Evolutionary conservation across 163 green algal genomes (phyloP).

Genomic region (Scenedesmus sp.): DNA sequence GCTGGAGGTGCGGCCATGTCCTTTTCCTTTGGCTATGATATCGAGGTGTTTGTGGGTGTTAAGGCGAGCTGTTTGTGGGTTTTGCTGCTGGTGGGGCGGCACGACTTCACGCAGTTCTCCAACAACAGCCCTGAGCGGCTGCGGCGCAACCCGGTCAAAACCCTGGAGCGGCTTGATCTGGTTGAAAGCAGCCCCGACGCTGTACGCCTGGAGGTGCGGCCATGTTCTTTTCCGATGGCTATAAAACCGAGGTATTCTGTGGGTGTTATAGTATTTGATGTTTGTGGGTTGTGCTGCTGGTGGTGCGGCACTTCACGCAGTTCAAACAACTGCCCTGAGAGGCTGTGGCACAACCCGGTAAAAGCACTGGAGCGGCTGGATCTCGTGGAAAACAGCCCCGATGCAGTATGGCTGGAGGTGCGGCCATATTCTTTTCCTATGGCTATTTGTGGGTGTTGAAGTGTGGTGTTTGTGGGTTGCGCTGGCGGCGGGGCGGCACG

Average conservation of each 20-base stretch:
- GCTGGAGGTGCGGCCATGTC: conserved; percentile 49
- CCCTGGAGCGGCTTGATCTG: conserved; percentile 57
- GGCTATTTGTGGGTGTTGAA: too few relatives aligned
- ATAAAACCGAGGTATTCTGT: too few relatives aligned
- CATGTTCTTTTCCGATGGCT: too few relatives aligned
- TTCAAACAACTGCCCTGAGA: conserved; percentile 57
- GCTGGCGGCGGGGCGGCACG: too few relatives aligned
- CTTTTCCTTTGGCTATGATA: background rate
- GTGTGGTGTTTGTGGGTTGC: too few relatives aligned
- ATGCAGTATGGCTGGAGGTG: conserved; percentile 52
- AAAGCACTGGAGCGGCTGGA: conserved; percentile 61
- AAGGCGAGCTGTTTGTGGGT: too few relatives aligned
- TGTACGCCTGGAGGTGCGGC: conserved; percentile 54
- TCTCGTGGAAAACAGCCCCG: conserved; percentile 50
- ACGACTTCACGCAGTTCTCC: conserved; percentile 41
- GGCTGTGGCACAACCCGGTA: conserved; percentile 60
- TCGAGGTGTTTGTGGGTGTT: too few relatives aligned
- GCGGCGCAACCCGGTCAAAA: conserved; percentile 62
- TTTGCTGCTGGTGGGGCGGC: too few relatives aligned
- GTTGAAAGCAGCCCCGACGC: conserved; percentile 35
- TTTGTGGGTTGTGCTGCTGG: too few relatives aligned
- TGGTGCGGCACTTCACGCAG: conserved; percentile 59
- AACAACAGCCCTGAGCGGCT: background rate
- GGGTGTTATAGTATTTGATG: too few relatives aligned
- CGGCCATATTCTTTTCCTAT: too few relatives aligned